Conservation (phyloP, 805 yeast species). For the Wickerhamiella domercqiae region DNA sequence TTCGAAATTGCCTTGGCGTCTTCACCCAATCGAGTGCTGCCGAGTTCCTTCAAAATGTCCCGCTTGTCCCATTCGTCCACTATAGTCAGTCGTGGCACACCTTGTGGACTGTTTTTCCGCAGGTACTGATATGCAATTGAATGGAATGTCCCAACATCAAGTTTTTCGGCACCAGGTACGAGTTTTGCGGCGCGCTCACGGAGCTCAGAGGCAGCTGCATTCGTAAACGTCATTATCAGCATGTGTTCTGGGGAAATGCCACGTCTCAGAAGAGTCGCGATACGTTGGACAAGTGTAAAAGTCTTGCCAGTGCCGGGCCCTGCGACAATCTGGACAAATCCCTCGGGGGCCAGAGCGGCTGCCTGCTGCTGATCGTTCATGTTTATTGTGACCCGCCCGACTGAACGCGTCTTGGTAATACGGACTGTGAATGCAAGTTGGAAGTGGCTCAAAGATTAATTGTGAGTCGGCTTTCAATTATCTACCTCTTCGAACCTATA, state of each 20-base stretch:
- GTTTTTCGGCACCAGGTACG: slow-evolving; percentile 19
- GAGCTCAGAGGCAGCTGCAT: slow-evolving; percentile 84
- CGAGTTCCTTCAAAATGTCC: slow-evolving; percentile 31
- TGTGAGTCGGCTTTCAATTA: too few relatives aligned
- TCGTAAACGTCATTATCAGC: slow-evolving; percentile 83
- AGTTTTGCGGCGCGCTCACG: slow-evolving; percentile 36
- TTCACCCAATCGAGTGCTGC: background rate
- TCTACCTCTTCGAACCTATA: too few relatives aligned
- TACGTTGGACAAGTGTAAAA: slow-evolving; percentile 62
- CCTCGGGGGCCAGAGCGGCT: slow-evolving; percentile 32
- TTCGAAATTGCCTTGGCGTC: background rate
- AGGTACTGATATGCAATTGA: slow-evolving; percentile 57
- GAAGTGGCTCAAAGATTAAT: too few relatives aligned
- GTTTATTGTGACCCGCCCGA: too few relatives aligned
- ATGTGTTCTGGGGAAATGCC: slow-evolving; percentile 44
- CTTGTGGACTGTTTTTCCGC: slow-evolving; percentile 24
- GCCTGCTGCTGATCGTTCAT: slow-evolving; percentile 30
- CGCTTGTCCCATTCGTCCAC: slow-evolving; percentile 51
- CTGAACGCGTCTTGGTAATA: too few relatives aligned
- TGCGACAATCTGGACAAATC: slow-evolving; percentile 39
- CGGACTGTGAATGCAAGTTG: too few relatives aligned
- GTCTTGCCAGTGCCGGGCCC: slow-evolving; percentile 74
- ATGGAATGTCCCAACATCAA: slow-evolving; percentile 82
- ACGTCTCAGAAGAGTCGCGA: slow-evolving; percentile 47
- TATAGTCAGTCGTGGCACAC: too few relatives aligned